Evolutionary conservation across 75 land plant species (phyloP), one percentile per base, ranked within the genome.

Genomic region (Selaginella moellendorffii): DNA sequence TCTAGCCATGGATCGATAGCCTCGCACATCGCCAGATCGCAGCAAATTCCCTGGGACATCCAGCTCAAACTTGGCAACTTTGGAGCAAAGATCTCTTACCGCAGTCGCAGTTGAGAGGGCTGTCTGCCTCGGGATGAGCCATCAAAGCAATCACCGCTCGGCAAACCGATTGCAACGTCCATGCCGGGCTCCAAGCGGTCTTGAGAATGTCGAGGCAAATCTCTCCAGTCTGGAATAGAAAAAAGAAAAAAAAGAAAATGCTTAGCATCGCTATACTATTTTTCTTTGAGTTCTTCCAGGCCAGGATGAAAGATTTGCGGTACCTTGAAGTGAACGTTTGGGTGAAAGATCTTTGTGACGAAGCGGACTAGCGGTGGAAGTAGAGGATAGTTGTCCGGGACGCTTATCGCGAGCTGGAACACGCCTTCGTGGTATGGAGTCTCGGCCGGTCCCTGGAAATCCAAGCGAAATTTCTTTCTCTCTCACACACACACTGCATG

Each of bases 311-410:
- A 21, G 9, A 58, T 12, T 9, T 21, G 21, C 19, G 22, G 23
- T 54, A 95, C 99, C 99, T 95, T 95, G 77, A 95, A 95, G 79
- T 95, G 99, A 61, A 95, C 99, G 74, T 95, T 95, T 30, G 99
- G 99, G 79, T 95, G 99, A 53, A 95, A 95, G 51, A 95, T 89
- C 68, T 93, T 95, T 61, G 99, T 95, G 53, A 86, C 69, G 62
- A 95, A 95, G 23, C 96, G 77, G 28, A 89, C 99, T 89, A 83
- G 90, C 28, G 99, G 99, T 65, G 99, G 99, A 30, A 86, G 80
- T 66, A 95, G 61, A 67, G 99, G 99, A 66, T 95, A 95, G 63
- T 95, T 96, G 70, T 95, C 99, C 10, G 96, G 96, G 1, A 95
- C 86, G 70, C 79, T 70, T 71, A 95, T 82, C 52, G 90, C 85